Percentiles rank a stretch among this genome's conserved stretches.
Evolutionary conservation across 1,139 yeast species (phyloP).

Genomic region (Arxiozyma heterogenica): DNA sequence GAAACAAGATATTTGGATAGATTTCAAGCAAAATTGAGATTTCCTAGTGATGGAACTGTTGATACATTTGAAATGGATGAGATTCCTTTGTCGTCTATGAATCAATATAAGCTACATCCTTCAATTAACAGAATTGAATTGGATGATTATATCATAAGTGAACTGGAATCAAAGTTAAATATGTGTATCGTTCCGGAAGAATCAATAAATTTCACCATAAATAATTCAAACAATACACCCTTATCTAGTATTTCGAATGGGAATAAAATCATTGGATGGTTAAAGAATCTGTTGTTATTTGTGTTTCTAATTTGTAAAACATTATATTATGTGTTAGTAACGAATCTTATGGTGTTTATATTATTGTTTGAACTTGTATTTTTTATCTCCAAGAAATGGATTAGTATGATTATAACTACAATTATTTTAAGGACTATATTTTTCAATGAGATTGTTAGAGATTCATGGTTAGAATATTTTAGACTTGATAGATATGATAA

Average conservation of each 20-base stretch:
- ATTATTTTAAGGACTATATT: conserved; percentile 16
- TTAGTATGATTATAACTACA: conserved; percentile 1
- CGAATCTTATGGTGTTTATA: background rate
- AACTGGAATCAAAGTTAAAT: background rate
- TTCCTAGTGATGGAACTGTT: conserved; percentile 2
- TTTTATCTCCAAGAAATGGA: background rate
- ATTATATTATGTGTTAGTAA: conserved; percentile 4
- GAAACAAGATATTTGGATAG: conserved; percentile 13
- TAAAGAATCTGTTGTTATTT: background rate
- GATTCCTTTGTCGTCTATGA: conserved; percentile 11
- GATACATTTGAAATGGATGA: background rate
- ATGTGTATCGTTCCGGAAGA: background rate
- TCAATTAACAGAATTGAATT: background rate
- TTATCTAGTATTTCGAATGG: background rate
- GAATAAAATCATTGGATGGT: background rate
- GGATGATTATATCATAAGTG: background rate
- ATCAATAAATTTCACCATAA: background rate
- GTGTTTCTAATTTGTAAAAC: conserved; percentile 1
- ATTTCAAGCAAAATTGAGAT: conserved; percentile 5
- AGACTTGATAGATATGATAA: conserved; percentile 13
- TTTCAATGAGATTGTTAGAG: conserved; percentile 21
- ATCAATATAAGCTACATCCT: background rate
- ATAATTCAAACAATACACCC: background rate
- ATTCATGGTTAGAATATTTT: conserved; percentile 21
- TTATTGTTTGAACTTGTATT: conserved; percentile 1